Percentiles rank a stretch among this genome's conserved stretches.
phyloP scores from a whole-genome alignment of 805 yeast species.

The Yarrowia bubula region DNA sequence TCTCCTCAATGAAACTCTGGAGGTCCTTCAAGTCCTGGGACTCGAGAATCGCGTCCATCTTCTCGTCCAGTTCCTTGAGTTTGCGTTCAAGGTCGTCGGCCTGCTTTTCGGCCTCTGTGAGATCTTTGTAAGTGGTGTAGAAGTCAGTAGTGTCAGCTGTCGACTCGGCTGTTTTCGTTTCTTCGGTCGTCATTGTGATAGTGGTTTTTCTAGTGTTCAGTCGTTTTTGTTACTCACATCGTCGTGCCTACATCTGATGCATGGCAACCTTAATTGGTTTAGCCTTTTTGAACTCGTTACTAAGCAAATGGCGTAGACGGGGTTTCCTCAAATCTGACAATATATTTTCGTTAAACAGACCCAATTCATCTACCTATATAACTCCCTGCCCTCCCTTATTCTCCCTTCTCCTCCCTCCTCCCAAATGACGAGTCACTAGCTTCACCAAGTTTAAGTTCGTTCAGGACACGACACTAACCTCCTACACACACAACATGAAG shows the following conservation, averaged over 20 bases:
- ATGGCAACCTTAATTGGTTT: background rate
- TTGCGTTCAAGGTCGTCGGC: slow-evolving; percentile 44
- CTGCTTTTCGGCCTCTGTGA: slow-evolving; percentile 67
- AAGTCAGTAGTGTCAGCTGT: slow-evolving; percentile 38
- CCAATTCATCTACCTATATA: background rate
- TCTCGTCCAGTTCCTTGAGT: slow-evolving; percentile 20
- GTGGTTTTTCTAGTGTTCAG: background rate
- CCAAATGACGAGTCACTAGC: no score
- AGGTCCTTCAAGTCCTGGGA: slow-evolving; percentile 7
- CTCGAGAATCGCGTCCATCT: slow-evolving; percentile 23
- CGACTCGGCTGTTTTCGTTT: background rate
- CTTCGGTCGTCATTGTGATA: background rate
- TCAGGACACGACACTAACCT: background rate
- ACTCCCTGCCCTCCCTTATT: background rate
- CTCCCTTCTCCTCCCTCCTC: background rate
- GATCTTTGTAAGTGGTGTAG: slow-evolving; percentile 57
- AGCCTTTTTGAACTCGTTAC: background rate
- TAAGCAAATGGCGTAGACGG: background rate
- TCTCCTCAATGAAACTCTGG: background rate
- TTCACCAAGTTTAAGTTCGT: background rate
- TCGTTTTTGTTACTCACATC: background rate
- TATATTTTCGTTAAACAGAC: background rate
- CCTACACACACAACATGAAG: background rate
- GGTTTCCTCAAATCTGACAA: background rate
- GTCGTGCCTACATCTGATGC: no score